These are phyloP conservation scores for Phragmites australis DNA, from an alignment of 176 grass and related monocot genomes.

Conservation along the genomic window DNA sequence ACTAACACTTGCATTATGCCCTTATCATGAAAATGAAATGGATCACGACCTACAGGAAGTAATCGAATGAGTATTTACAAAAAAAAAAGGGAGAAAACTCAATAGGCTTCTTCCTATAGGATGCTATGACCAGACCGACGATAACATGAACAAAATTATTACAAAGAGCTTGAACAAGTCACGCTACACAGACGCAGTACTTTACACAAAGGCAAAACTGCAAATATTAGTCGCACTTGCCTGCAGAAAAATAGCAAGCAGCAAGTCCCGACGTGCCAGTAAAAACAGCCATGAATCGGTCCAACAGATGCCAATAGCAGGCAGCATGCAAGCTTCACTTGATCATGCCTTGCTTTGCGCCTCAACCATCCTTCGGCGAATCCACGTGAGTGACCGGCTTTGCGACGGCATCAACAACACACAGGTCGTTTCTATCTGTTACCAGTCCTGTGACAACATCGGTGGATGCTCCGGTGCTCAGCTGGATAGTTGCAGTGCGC, in stretches of 20 bases:
- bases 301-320: slow-evolving; percentile 6
- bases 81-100: not conserved
- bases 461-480: slow-evolving; percentile 21
- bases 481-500: not conserved
- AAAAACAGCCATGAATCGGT: slow-evolving; percentile 14
- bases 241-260: slow-evolving; percentile 57
- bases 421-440: slow-evolving; percentile 18
- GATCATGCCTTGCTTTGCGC: slow-evolving; percentile 18
- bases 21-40: not conserved
- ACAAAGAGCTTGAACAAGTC: slow-evolving; percentile 32
- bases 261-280: not conserved
- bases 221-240: slow-evolving; percentile 40
- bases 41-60: not conserved
- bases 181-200: slow-evolving; percentile 20
- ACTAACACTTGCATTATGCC: not conserved
- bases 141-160: slow-evolving; percentile 33
- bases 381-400: slow-evolving; percentile 5
- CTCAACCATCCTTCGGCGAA: slow-evolving; percentile 28
- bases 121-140: slow-evolving; percentile 9
- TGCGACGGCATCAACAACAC: slow-evolving; percentile 29
- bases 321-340: slow-evolving; percentile 26
- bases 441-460: slow-evolving; percentile 30
- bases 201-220: slow-evolving; percentile 44
- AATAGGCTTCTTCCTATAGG: slow-evolving; percentile 24
- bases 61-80: slow-evolving; percentile 38